Conservation (phyloP, 139 green algal genomes). For the Zygnema circumcarinatum region DNA sequence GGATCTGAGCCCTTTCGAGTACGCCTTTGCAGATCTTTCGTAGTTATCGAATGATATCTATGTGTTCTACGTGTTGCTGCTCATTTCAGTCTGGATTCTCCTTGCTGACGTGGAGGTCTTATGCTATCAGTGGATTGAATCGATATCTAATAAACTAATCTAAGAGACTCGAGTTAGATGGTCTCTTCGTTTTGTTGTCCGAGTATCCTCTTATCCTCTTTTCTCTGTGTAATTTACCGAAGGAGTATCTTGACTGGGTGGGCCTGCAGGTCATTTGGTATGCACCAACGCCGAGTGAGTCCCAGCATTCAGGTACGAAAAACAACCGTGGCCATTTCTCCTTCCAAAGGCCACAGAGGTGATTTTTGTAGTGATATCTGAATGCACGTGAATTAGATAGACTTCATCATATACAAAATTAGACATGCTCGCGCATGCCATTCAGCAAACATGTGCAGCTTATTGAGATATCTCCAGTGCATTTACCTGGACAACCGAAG, state of each 20-base stretch:
- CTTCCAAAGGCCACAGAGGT: not conserved
- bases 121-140: not conserved
- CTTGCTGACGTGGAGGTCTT: not conserved
- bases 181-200: no score
- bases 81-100: not conserved
- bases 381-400: no score
- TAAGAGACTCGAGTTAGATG: no score
- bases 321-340: not conserved
- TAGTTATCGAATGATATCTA: no score
- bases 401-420: not conserved
- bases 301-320: not conserved
- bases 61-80: not conserved
- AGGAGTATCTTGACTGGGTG: not conserved
- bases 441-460: not conserved
- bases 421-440: not conserved
- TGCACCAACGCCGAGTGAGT: not conserved
- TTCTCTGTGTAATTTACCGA: not conserved
- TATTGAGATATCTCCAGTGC: not conserved
- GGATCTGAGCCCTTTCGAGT: conserved; percentile 23
- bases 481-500: not conserved
- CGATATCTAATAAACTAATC: not conserved
- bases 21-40: not conserved
- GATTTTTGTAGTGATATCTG: not conserved
- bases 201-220: not conserved
- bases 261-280: not conserved